phyloP scores from a whole-genome alignment of 768 basidiomycete genomes.

The Mycena haematopus region DNA sequence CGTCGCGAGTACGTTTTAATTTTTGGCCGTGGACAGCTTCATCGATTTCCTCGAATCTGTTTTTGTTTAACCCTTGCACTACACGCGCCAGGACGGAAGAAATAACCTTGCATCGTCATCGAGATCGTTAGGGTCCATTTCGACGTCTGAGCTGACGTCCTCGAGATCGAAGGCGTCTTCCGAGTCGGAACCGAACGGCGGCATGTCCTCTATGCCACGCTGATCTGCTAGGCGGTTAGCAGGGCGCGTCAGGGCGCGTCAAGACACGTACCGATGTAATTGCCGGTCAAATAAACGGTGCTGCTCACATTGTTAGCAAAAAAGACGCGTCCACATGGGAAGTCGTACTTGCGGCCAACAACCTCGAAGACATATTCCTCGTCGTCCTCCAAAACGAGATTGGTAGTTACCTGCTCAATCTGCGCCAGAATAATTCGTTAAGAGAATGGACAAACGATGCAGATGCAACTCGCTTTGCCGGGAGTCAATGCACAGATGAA shows the following conservation, averaged over 20 bases:
- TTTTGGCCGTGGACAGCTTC: constrained; percentile 49
- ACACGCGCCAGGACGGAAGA: constrained; percentile 7
- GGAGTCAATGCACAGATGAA: constrained; percentile 83
- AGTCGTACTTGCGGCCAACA: constrained; percentile 78
- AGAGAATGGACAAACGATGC: neutral
- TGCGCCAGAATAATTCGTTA: constrained; percentile 37
- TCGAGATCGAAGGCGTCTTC: constrained; percentile 67
- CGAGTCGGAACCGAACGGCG: constrained; percentile 46
- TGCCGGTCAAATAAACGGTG: constrained; percentile 80
- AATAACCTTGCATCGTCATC: constrained; percentile 62
- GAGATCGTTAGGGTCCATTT: constrained; percentile 69
- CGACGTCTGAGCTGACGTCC: constrained; percentile 85
- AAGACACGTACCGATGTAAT: constrained; percentile 72
- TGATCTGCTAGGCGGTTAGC: constrained; percentile 53
- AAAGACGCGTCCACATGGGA: constrained; percentile 22
- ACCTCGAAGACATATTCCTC: constrained; percentile 72
- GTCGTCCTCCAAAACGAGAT: constrained; percentile 73
- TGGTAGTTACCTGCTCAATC: constrained; percentile 79
- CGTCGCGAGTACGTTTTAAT: constrained; percentile 78
- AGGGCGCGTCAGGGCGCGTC: constrained; percentile 9
- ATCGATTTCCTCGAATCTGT: constrained; percentile 78
- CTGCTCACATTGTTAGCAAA: constrained; percentile 41
- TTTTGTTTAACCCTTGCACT: constrained; percentile 31
- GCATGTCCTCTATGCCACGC: constrained; percentile 49
- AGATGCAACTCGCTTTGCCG: constrained; percentile 64